phyloP scores from a whole-genome alignment of 306 rosid species.

The Castanea crenata region DNA sequence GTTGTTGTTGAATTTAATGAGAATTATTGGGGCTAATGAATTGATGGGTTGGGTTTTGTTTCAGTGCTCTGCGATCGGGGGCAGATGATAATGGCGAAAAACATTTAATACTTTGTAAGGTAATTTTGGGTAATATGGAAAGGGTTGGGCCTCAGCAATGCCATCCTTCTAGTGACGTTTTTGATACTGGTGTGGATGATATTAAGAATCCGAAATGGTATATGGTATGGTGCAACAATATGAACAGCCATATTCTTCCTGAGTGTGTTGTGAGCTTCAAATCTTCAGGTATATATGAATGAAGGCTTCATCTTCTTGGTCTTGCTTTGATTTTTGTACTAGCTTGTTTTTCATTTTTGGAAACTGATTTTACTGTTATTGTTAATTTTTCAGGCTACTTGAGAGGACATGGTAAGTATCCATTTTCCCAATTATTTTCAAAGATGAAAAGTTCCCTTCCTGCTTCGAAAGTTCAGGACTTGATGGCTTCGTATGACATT shows the following conservation, averaged over 20 bases:
- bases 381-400: constrained; percentile 25
- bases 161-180: constrained; percentile 40
- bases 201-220: constrained; percentile 48
- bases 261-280: constrained; percentile 59
- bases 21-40: not conserved
- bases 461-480: constrained; percentile 34
- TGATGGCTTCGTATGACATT: constrained; percentile 22
- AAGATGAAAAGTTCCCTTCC: constrained; percentile 44
- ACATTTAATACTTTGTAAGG: constrained; percentile 54
- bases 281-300: constrained; percentile 32
- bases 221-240: constrained; percentile 51
- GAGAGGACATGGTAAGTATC: constrained; percentile 7
- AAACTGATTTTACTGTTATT: constrained; percentile 1
- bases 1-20: not conserved
- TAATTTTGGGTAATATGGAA: constrained; percentile 60
- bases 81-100: constrained; percentile 44
- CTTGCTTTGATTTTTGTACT: not conserved
- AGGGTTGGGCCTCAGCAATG: constrained; percentile 44
- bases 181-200: constrained; percentile 59
- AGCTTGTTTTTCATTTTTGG: not conserved
- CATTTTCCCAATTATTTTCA: constrained; percentile 28
- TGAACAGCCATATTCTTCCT: constrained; percentile 56
- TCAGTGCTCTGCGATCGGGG: constrained; percentile 43
- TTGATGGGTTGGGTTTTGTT: constrained; percentile 10
- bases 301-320: not conserved